phyloP scores from a whole-genome alignment of 768 basidiomycete species.

The Pholiota microspora region DNA sequence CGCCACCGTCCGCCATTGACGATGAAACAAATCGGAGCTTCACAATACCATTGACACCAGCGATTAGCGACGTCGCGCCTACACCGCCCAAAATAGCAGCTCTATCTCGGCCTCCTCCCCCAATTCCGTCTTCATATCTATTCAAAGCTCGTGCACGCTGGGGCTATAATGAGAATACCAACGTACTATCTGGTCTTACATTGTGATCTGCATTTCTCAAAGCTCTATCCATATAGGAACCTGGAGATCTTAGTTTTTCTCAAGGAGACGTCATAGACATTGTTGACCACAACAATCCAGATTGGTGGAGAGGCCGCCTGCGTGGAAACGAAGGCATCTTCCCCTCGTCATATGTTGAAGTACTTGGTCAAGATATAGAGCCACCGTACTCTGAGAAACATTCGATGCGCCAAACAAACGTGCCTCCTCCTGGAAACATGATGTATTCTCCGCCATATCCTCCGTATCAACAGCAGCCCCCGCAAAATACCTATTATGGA shows the following conservation, averaged over 20 bases:
- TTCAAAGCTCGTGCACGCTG: slow-evolving; percentile 55
- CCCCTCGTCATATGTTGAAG: slow-evolving; percentile 72
- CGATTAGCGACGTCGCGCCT: slow-evolving; percentile 7
- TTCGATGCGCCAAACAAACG: slow-evolving; percentile 19
- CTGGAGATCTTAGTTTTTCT: slow-evolving; percentile 71
- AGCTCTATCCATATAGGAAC: slow-evolving; percentile 43
- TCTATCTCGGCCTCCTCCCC: slow-evolving; percentile 14
- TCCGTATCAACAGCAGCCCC: slow-evolving; percentile 10
- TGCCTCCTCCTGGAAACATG: slow-evolving; percentile 13
- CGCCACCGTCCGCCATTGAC: slow-evolving; percentile 1
- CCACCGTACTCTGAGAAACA: slow-evolving; percentile 13
- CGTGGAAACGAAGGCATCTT: slow-evolving; percentile 69
- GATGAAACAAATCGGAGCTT: background rate
- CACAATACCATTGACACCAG: slow-evolving; percentile 8
- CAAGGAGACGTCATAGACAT: slow-evolving; percentile 76
- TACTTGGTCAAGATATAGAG: slow-evolving; percentile 24
- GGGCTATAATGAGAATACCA: slow-evolving; percentile 61
- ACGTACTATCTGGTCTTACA: slow-evolving; percentile 28
- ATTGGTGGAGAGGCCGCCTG: slow-evolving; percentile 84
- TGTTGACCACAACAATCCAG: slow-evolving; percentile 65
- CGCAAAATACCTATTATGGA: slow-evolving; percentile 6
- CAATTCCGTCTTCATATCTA: slow-evolving; percentile 21
- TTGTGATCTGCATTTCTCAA: background rate
- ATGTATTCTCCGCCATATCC: slow-evolving; percentile 14
- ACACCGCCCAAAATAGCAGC: slow-evolving; percentile 11